Evolutionary conservation across 2,329 filamentous ascomycete genomes (phyloP).

Genomic region (Fusarium aywerte): DNA sequence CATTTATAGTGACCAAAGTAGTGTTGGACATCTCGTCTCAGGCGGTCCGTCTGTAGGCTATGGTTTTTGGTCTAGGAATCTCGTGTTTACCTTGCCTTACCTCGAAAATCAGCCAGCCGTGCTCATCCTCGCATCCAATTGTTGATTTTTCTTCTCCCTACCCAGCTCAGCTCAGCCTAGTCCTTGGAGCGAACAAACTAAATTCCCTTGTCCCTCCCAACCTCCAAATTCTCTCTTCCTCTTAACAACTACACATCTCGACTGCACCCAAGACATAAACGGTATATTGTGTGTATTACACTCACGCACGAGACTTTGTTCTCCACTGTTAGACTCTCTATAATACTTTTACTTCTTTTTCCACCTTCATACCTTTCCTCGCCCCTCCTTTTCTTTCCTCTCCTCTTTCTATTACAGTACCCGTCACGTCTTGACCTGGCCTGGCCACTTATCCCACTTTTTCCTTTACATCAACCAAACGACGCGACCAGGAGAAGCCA

Average conservation of each 20-base stretch:
- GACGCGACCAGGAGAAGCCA: constrained; percentile 24
- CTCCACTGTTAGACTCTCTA: constrained; percentile 30
- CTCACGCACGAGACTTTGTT: constrained; percentile 34
- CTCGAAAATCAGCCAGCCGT: constrained; percentile 32
- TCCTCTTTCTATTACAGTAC: not conserved
- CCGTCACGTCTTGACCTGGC: constrained; percentile 13
- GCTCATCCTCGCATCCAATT: constrained; percentile 31
- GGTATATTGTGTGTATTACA: constrained; percentile 29
- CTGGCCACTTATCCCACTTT: constrained; percentile 37
- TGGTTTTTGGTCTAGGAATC: constrained; percentile 24
- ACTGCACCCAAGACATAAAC: not conserved
- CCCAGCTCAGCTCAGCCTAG: constrained; percentile 5
- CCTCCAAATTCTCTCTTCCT: constrained; percentile 12
- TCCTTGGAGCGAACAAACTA: constrained; percentile 13
- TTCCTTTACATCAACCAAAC: constrained; percentile 30
- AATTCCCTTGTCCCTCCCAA: constrained; percentile 12
- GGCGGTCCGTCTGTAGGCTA: constrained; percentile 22
- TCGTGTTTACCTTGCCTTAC: constrained; percentile 25
- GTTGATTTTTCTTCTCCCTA: constrained; percentile 26
- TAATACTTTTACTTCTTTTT: constrained; percentile 15
- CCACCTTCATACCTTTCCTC: constrained; percentile 2
- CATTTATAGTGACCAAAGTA: constrained; percentile 1
- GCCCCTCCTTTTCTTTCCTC: constrained; percentile 7
- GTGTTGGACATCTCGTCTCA: constrained; percentile 15
- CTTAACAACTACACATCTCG: constrained; percentile 13